A percentile compares a stretch with the other conserved stretches of the same genome.
Conservation (phyloP, 2,329 filamentous ascomycete genomes). For the Microcyclospora tardicrescens region DNA sequence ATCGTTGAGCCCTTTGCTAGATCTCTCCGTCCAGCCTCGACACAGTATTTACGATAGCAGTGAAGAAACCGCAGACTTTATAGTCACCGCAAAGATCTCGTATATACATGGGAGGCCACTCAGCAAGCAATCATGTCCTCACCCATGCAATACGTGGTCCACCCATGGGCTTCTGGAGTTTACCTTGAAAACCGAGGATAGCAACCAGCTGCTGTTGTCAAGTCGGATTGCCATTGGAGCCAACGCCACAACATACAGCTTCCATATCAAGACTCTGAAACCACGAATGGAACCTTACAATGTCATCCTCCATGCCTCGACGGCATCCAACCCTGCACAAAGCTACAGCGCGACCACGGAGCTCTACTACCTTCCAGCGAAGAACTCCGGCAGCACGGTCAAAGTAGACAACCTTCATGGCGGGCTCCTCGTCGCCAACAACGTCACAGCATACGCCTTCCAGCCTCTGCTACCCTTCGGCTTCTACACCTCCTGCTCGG, state of each 20-base stretch:
- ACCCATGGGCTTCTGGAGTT: conserved; percentile 5
- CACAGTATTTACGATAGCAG: conserved; percentile 36
- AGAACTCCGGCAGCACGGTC: conserved; percentile 32
- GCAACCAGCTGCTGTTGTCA: conserved; percentile 6
- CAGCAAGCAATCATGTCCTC: not conserved
- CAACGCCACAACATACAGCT: conserved; percentile 24
- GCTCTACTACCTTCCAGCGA: conserved; percentile 30
- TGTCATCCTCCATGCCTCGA: conserved; percentile 23
- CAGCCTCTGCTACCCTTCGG: conserved; percentile 34
- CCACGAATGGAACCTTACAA: conserved; percentile 23
- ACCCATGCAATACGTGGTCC: not conserved
- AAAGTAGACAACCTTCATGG: conserved; percentile 37
- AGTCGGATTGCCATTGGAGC: conserved; percentile 25
- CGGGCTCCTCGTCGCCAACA: conserved; percentile 31
- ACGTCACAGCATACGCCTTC: conserved; percentile 20
- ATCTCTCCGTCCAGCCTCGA: conserved; percentile 33
- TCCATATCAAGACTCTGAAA: conserved; percentile 21
- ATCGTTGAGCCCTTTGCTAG: conserved; percentile 27
- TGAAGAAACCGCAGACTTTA: conserved; percentile 27
- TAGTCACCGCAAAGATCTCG: conserved; percentile 32
- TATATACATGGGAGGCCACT: conserved; percentile 23
- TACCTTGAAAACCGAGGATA: conserved; percentile 6
- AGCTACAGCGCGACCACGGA: conserved; percentile 25
- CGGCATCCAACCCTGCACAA: conserved; percentile 15
- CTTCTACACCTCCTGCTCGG: conserved; percentile 32